A percentile compares a stretch with the other conserved stretches of the same genome.
Conservation (phyloP, 179 eudicot species). For the Amaranthus tricolor region DNA sequence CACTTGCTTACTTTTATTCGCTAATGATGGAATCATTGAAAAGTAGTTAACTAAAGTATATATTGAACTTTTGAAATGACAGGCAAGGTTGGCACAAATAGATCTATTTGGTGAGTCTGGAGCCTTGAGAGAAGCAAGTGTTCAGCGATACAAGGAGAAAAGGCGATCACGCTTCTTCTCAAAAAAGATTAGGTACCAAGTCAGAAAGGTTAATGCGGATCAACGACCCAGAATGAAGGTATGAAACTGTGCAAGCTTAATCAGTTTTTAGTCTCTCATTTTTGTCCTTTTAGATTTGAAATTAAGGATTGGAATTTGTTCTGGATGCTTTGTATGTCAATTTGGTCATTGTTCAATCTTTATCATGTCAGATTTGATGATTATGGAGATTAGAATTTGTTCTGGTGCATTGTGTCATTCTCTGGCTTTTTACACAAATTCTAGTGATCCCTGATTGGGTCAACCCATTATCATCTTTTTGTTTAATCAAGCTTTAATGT, state of each 20-base stretch:
- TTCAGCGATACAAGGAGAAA: constrained; percentile 87
- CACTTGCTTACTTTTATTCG: neutral
- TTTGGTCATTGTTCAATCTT: too few relatives aligned
- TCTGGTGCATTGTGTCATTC: too few relatives aligned
- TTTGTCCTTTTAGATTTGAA: neutral
- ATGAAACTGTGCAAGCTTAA: constrained; percentile 17
- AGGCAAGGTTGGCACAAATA: constrained; percentile 77
- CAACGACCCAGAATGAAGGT: constrained; percentile 94
- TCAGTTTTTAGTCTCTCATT: constrained; percentile 18
- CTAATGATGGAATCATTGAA: neutral
- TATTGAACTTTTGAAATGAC: constrained; percentile 23
- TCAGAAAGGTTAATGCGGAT: constrained; percentile 94
- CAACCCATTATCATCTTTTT: neutral
- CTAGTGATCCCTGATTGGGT: too few relatives aligned
- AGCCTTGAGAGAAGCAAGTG: constrained; percentile 86
- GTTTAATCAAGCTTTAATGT: neutral
- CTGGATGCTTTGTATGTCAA: constrained; percentile 2
- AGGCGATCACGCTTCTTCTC: constrained; percentile 78
- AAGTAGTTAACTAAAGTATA: neutral
- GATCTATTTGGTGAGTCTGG: constrained; percentile 79
- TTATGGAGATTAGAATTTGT: too few relatives aligned
- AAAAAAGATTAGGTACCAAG: constrained; percentile 87
- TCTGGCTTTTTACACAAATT: too few relatives aligned
- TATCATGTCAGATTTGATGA: too few relatives aligned
- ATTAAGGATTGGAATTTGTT: constrained; percentile 5